Evolutionary conservation across 192 early-diverging fungal species (phyloP), one percentile per base, ranked within the genome.

Genomic region (Backusella tuberculispora): DNA sequence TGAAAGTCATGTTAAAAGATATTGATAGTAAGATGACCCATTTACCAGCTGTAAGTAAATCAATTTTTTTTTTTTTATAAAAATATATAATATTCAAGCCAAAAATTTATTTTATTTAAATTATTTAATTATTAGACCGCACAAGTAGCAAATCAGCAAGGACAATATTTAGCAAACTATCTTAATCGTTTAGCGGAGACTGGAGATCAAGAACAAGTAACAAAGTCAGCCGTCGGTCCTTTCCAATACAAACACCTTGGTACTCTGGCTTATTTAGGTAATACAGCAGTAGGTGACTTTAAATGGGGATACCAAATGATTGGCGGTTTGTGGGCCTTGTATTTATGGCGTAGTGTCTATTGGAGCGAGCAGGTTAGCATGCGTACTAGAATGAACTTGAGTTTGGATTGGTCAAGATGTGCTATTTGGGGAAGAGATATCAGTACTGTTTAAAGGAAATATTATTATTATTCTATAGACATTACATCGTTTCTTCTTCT

Each of bases 201-300:
- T n/a, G 29, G 21, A 12, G 47, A 38, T 0, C 26, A 70, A 71
- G 76, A 64, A 74, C 73, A 41, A 13, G 53, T 29, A 7, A 37
- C 56, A 4, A 81, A 79, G 19, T 48, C 60, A 17, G 79, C 81
- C n/a, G 74, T 80, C 6, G 76, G 83, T 29, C 88, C 89, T 8
- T 94, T 94, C 74, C 60, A 69, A 8, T 94, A 94, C 69, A 85
- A 70, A 13, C 91, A 92, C 71, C 80, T 88, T 24, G 92, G 91
- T 15, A 84, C 88, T 12, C 75, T 93, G 60, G 90, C 91, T 3
- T 94, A 94, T 70, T 84, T 94, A 74, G 87, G 90, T 34, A 86
- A 83, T 41, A 84, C 83, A 29, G 87, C 88, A 13, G 87, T 87
- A 0, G 78, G 83, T 17, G 87, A 88, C 38, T 76, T 87, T 77